A percentile compares a stretch with the other conserved stretches of the same genome.
phyloP scores from a whole-genome alignment of 2,329 filamentous ascomycete species.

The Aspergillus candidus region DNA sequence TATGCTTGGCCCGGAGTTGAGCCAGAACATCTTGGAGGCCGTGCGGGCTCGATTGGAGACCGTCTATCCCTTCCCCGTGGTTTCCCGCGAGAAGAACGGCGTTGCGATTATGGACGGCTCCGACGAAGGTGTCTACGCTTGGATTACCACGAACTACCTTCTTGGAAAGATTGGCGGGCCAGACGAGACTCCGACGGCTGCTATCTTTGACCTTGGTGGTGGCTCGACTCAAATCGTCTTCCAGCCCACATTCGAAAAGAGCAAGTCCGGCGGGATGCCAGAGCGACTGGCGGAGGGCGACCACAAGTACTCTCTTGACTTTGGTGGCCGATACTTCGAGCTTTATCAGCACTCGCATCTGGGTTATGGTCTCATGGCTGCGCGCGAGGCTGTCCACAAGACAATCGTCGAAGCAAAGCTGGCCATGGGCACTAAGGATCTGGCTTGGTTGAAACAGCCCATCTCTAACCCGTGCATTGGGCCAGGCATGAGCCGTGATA shows the following conservation, averaged over 20 bases:
- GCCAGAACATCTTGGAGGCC: constrained; percentile 75
- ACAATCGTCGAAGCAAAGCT: constrained; percentile 66
- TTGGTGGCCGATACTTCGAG: constrained; percentile 83
- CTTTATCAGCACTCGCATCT: constrained; percentile 98
- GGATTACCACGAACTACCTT: constrained; percentile 98
- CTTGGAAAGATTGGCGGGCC: constrained; percentile 94
- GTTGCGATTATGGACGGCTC: constrained; percentile 97
- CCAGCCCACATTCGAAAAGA: constrained; percentile 81
- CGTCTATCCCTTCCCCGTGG: constrained; percentile 88
- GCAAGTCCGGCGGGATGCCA: constrained; percentile 70
- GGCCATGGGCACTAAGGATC: constrained; percentile 54
- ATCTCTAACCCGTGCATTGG: constrained; percentile 81
- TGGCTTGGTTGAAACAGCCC: constrained; percentile 63
- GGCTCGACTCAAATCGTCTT: constrained; percentile 99
- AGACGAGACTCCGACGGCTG: constrained; percentile 83
- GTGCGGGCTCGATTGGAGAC: constrained; percentile 80
- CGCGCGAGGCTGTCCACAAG: constrained; percentile 78
- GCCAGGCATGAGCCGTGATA: constrained; percentile 67
- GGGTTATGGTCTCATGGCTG: constrained; percentile 93
- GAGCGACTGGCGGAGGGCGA: constrained; percentile 80
- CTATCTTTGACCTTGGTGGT: constrained; percentile 91
- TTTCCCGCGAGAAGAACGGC: constrained; percentile 75
- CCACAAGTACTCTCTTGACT: constrained; percentile 89
- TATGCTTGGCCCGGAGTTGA: constrained; percentile 74
- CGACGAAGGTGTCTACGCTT: constrained; percentile 95